phyloP scores from a whole-genome alignment of 2,329 filamentous ascomycete species.

The Aspergillus sojae region DNA sequence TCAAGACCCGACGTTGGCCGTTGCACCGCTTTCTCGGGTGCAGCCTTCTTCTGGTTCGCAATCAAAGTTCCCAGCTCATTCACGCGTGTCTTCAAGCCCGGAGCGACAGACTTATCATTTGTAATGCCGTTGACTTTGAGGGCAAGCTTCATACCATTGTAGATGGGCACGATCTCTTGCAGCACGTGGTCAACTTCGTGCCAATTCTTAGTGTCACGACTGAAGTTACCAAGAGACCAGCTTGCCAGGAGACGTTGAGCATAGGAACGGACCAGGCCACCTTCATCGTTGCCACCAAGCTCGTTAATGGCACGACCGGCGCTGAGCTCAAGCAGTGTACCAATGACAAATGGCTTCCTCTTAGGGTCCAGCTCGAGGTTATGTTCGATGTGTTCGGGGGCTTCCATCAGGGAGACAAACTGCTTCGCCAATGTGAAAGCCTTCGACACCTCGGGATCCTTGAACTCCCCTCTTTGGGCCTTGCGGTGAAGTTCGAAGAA shows the following conservation, averaged over 20 bases:
- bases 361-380: slow-evolving; percentile 37
- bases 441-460: slow-evolving; percentile 32
- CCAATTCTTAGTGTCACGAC: slow-evolving; percentile 25
- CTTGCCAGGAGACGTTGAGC: slow-evolving; percentile 39
- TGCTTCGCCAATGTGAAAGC: slow-evolving; percentile 38
- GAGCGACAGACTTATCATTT: slow-evolving; percentile 26
- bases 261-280: slow-evolving; percentile 44
- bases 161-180: slow-evolving; percentile 38
- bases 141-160: slow-evolving; percentile 46
- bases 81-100: slow-evolving; percentile 27
- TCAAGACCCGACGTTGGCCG: slow-evolving; percentile 24
- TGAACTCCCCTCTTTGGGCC: slow-evolving; percentile 37
- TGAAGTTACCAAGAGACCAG: slow-evolving; percentile 32
- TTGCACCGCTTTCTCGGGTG: slow-evolving; percentile 21
- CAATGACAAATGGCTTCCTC: slow-evolving; percentile 45
- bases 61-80: slow-evolving; percentile 58
- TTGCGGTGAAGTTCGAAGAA: slow-evolving; percentile 42
- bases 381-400: slow-evolving; percentile 32
- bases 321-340: slow-evolving; percentile 47
- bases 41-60: slow-evolving; percentile 25
- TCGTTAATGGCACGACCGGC: slow-evolving; percentile 46
- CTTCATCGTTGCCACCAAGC: slow-evolving; percentile 41
- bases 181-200: slow-evolving; percentile 27
- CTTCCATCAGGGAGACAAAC: slow-evolving; percentile 39
- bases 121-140: slow-evolving; percentile 37